Evolutionary conservation across 768 basidiomycete species (phyloP).

Genomic region (Ramaria sp.): DNA sequence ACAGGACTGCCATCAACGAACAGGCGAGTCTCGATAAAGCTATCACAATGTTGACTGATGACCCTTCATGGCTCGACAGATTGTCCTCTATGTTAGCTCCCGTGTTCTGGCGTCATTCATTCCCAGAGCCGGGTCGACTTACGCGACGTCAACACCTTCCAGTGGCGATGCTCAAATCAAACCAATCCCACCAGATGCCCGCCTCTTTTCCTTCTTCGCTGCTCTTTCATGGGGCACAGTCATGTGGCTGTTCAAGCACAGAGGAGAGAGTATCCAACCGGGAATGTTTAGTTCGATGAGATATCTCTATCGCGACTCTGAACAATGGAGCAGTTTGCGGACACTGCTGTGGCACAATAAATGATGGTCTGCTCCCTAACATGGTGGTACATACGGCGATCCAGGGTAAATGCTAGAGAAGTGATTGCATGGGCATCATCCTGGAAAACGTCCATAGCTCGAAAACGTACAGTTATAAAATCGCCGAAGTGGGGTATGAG

Average conservation of each 20-base stretch:
- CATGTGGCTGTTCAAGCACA: slow-evolving; percentile 90
- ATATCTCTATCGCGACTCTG: slow-evolving; percentile 91
- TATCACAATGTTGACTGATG: neutral
- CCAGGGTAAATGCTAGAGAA: neutral
- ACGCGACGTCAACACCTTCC: slow-evolving; percentile 27
- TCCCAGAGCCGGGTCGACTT: slow-evolving; percentile 57
- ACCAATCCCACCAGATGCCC: slow-evolving; percentile 75
- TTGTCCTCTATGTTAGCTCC: slow-evolving; percentile 92
- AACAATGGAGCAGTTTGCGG: slow-evolving; percentile 69
- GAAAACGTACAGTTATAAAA: neutral
- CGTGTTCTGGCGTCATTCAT: slow-evolving; percentile 88
- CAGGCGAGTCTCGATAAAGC: slow-evolving; percentile 45
- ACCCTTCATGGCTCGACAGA: slow-evolving; percentile 34
- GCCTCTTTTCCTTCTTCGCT: slow-evolving; percentile 79
- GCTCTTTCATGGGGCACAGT: slow-evolving; percentile 90
- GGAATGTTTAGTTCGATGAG: slow-evolving; percentile 96
- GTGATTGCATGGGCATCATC: neutral
- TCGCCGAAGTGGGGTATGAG: neutral
- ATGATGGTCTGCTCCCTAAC: slow-evolving; percentile 23
- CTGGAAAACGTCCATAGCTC: neutral
- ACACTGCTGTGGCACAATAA: slow-evolving; percentile 91
- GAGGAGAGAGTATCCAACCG: slow-evolving; percentile 85
- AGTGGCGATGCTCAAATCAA: slow-evolving; percentile 21
- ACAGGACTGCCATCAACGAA: slow-evolving; percentile 81
- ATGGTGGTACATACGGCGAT: neutral